Conservation (phyloP, 148 eudicot species). For the Selenicereus undatus region DNA sequence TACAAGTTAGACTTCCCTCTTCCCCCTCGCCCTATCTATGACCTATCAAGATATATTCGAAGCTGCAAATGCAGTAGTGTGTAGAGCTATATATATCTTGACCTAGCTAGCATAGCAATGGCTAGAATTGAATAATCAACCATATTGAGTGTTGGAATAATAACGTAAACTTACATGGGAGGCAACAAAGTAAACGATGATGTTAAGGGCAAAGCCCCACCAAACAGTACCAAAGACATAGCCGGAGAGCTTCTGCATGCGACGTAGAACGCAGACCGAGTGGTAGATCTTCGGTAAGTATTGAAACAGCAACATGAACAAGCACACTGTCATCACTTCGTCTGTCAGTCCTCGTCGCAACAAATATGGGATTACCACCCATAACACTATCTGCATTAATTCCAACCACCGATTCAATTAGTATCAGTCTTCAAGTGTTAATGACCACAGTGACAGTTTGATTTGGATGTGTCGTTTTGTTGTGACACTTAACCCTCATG, state of each 20-base stretch:
- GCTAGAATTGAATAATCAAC: no score
- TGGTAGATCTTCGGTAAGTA: constrained; percentile 94
- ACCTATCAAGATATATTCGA: no score
- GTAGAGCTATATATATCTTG: neutral
- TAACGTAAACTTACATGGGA: constrained; percentile 59
- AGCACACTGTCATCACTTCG: constrained; percentile 57
- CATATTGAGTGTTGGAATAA: no score
- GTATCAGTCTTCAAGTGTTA: no score
- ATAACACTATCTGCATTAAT: constrained; percentile 59
- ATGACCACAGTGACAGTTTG: no score
- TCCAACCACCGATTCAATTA: neutral
- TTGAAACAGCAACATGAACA: constrained; percentile 71
- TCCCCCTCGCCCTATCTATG: no score
- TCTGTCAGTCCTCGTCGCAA: constrained; percentile 52
- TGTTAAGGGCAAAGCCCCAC: constrained; percentile 97
- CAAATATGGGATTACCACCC: constrained; percentile 70
- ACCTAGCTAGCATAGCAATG: neutral
- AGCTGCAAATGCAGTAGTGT: no score
- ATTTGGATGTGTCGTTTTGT: no score
- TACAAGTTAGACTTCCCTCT: no score
- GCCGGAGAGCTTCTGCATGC: constrained; percentile 84
- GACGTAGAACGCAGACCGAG: constrained; percentile 73
- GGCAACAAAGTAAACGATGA: constrained; percentile 90
- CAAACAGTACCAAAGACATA: constrained; percentile 89
- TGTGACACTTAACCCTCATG: no score